Evolutionary conservation across 2,329 filamentous ascomycete genomes (phyloP).

Genomic region (Phialophora verrucosa): DNA sequence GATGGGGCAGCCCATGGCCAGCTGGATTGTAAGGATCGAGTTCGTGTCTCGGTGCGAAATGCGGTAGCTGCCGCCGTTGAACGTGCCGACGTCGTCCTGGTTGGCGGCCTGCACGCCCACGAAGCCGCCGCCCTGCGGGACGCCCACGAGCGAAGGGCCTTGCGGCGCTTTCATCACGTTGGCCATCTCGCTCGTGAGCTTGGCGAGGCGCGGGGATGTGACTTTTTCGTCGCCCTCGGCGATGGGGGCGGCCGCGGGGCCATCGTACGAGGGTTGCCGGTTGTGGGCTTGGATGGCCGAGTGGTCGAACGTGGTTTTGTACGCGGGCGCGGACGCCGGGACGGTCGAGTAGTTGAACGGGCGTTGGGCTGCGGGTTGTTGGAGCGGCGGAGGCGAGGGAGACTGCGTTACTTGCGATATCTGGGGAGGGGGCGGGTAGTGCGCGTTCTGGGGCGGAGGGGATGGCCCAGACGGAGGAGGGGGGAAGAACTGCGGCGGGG

Average conservation of each 20-base stretch:
- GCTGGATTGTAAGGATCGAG: conserved; percentile 83
- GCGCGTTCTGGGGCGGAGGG: conserved; percentile 30
- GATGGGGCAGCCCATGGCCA: conserved; percentile 87
- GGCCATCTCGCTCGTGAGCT: conserved; percentile 33
- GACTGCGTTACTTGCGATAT: conserved; percentile 29
- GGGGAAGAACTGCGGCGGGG: conserved; percentile 37
- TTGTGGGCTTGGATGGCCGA: conserved; percentile 27
- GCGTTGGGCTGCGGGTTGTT: conserved; percentile 37
- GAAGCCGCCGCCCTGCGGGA: conserved; percentile 62
- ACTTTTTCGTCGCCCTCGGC: conserved; percentile 21
- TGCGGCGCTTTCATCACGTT: conserved; percentile 30
- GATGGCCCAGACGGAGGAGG: conserved; percentile 40
- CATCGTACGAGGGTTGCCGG: conserved; percentile 34
- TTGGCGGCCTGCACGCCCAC: conserved; percentile 64
- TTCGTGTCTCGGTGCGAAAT: conserved; percentile 93
- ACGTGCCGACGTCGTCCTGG: conserved; percentile 88
- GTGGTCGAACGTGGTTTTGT: conserved; percentile 38
- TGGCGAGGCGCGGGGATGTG: conserved; percentile 23
- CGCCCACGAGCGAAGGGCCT: conserved; percentile 45
- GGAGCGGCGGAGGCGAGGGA: conserved; percentile 34
- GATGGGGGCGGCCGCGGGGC: conserved; percentile 20
- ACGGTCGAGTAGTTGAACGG: conserved; percentile 37
- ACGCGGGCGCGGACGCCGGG: conserved; percentile 37
- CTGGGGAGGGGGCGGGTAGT: conserved; percentile 36
- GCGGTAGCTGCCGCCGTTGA: conserved; percentile 93